Evolutionary conservation across 768 basidiomycete genomes (phyloP), one percentile per base, ranked within the genome.

Genomic region (Mycena alexandri): DNA sequence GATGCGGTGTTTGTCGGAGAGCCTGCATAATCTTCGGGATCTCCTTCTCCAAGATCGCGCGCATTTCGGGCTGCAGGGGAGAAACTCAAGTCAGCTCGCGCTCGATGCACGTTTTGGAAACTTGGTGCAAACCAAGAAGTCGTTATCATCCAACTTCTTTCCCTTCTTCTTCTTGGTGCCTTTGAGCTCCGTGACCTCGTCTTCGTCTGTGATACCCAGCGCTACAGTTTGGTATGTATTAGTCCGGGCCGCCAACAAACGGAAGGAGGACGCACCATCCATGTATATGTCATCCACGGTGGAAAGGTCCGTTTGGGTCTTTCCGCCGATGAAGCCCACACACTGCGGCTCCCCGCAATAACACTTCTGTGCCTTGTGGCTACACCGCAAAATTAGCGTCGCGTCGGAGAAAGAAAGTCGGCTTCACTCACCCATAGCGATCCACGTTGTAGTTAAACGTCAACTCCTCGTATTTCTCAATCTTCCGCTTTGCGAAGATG

Each of bases 391-490:
- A 50, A 38, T 61, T 22, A 69, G 25, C 29, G 36, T 17, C 21
- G 21, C 21, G 16, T 33, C 9, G 14, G 11, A 12, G 57, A 48
- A 46, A 53, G 8, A 41, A 47, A 54, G 47, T 34, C 4, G 34
- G 36, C 83, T 91, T 19, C 13, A 9, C 58, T 54, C 67, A 96
- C 97, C 97, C 98, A 74, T 99, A 99, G 64, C 98, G 94, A 79
- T 99, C 98, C 44, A 99, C 98, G 77, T 99, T 99, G 78, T 99
- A 99, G 79, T 99, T 99, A 84, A 99, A 99, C 0, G 98, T 99
- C 72, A 98, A 79, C 79, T 98, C 96, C 75, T 98, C 96, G 68
- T 93, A 78, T 75, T 87, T 88, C 75, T 85, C 78, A 71, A 98
- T 91, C 59, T 84, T 70, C 47, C 94, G 86, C 73, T 91, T 95